A percentile compares a stretch with the other conserved stretches of the same genome.
phyloP scores from a whole-genome alignment of 2,329 filamentous ascomycete genomes.

The Aspergillus puulaauensis region DNA sequence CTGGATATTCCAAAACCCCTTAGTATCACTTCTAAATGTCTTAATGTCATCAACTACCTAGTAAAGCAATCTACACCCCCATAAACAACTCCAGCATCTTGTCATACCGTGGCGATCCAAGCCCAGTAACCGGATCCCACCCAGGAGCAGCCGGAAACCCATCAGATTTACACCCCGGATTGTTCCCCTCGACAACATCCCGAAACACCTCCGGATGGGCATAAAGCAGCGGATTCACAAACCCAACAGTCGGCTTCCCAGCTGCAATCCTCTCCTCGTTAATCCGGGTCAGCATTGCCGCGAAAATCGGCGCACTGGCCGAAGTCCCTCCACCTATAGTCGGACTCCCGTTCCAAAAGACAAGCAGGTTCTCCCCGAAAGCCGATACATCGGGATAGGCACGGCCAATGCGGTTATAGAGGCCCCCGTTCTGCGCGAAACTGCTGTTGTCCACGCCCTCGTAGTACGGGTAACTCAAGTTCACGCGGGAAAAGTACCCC shows the following conservation, averaged over 20 bases:
- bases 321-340: background rate
- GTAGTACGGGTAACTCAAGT: conserved; percentile 31
- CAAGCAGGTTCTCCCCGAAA: conserved; percentile 36
- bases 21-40: too few species aligned
- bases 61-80: background rate
- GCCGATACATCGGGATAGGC: conserved; percentile 53
- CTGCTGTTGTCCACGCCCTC: conserved; percentile 34
- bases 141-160: conserved; percentile 28
- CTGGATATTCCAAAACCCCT: too few species aligned
- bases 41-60: too few species aligned
- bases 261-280: conserved; percentile 51
- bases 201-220: conserved; percentile 34
- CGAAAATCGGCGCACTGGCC: background rate
- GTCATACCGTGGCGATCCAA: conserved; percentile 33
- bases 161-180: conserved; percentile 27
- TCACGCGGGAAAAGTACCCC: conserved; percentile 40
- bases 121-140: conserved; percentile 34
- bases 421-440: conserved; percentile 19
- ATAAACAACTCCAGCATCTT: conserved; percentile 32
- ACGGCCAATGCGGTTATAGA: conserved; percentile 48
- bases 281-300: conserved; percentile 25
- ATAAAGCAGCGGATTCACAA: conserved; percentile 51
- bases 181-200: conserved; percentile 44
- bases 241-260: conserved; percentile 51
- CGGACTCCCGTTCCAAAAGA: conserved; percentile 15